Percentiles rank a stretch among this genome's conserved stretches.
These are phyloP conservation scores for Arachis hypogaea DNA, from an alignment of 306 rosid genomes.

Conservation along the genomic window DNA sequence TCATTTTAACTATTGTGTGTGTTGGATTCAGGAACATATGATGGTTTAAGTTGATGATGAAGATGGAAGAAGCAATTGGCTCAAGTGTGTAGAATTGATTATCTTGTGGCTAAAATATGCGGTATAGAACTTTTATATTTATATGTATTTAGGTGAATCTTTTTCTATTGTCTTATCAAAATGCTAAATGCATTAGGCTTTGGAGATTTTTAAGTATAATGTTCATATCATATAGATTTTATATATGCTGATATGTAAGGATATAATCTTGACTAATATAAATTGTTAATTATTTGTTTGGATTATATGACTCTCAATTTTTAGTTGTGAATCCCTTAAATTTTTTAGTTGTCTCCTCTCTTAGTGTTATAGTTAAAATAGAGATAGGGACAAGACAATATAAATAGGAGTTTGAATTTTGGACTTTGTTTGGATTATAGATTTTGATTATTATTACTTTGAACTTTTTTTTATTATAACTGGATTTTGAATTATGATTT, in stretches of 20 bases:
- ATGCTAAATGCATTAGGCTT: constrained; percentile 37
- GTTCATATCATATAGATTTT: constrained; percentile 52
- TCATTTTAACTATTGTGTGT: neutral
- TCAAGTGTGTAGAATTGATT: constrained; percentile 46
- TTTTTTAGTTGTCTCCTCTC: too few species aligned
- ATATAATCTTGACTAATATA: constrained; percentile 49
- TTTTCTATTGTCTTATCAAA: constrained; percentile 33
- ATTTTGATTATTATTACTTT: too few species aligned
- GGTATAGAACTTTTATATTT: constrained; percentile 36
- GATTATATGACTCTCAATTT: neutral
- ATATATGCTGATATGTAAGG: constrained; percentile 37
- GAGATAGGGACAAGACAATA: too few species aligned
- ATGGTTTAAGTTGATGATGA: constrained; percentile 44
- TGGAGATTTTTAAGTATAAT: constrained; percentile 42
- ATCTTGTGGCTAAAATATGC: constrained; percentile 51
- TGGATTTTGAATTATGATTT: too few species aligned
- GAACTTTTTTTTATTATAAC: too few species aligned
- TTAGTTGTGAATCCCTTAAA: too few species aligned
- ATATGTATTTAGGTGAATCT: constrained; percentile 46
- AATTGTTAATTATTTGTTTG: constrained; percentile 45
- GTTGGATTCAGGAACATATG: constrained; percentile 61
- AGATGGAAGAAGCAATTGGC: constrained; percentile 40
- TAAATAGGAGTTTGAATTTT: too few species aligned
- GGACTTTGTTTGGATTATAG: too few species aligned
- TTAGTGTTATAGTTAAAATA: too few species aligned